Conservation (phyloP, 2,329 filamentous ascomycete genomes). For the Dendrostoma leiphaemia region DNA sequence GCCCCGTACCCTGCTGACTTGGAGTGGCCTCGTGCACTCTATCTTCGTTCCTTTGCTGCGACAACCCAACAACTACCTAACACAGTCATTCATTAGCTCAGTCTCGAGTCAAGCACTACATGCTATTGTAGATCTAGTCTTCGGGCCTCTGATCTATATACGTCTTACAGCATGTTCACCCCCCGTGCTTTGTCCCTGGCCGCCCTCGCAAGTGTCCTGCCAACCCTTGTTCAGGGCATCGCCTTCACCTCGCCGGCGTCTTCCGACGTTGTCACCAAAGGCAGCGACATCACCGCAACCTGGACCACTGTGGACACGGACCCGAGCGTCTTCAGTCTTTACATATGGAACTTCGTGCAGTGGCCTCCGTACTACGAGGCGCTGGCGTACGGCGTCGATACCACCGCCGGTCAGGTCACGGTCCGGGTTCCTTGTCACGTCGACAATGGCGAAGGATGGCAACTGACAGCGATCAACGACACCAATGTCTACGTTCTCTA, state of each 20-base stretch:
- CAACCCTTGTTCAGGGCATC: conserved; percentile 7
- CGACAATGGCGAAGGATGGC: conserved; percentile 4
- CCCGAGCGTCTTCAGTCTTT: conserved; percentile 13
- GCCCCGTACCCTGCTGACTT: too few species aligned
- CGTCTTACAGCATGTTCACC: neutral
- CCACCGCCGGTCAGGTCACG: neutral
- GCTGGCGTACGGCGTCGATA: conserved; percentile 12
- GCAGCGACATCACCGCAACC: conserved; percentile 1
- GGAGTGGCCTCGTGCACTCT: too few species aligned
- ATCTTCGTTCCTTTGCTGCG: too few species aligned
- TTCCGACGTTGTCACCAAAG: neutral
- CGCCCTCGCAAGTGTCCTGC: neutral
- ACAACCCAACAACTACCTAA: neutral
- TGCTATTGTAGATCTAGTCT: too few species aligned
- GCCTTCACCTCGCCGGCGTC: conserved; percentile 5
- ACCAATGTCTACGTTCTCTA: conserved; percentile 19
- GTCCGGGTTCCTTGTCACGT: conserved; percentile 12
- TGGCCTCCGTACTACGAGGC: conserved; percentile 15
- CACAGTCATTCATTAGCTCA: conserved; percentile 6
- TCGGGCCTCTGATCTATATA: too few species aligned
- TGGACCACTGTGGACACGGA: conserved; percentile 10
- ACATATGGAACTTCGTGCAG: conserved; percentile 16
- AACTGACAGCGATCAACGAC: conserved; percentile 15
- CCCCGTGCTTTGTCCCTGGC: neutral
- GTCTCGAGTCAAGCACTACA: too few species aligned